phyloP scores from a whole-genome alignment of 768 basidiomycete species.

The Botryobasidium botryosum region DNA sequence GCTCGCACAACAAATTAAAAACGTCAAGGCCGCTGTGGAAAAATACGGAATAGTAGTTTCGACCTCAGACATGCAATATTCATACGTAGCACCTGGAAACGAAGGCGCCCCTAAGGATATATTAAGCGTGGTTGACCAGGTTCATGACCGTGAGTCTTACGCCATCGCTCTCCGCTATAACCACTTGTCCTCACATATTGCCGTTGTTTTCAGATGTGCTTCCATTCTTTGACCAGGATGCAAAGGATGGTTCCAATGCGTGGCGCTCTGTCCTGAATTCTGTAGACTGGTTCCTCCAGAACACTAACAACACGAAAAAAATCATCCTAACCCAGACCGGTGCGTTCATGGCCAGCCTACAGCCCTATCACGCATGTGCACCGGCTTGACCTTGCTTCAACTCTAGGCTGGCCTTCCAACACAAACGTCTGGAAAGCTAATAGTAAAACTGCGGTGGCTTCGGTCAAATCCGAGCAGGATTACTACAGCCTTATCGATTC shows the following conservation, averaged over 20 bases:
- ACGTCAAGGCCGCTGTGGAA: constrained; percentile 8
- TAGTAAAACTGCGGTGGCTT: constrained; percentile 11
- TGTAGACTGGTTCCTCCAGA: neutral
- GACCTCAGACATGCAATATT: constrained; percentile 13
- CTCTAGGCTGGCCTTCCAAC: constrained; percentile 14
- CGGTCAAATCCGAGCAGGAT: constrained; percentile 9
- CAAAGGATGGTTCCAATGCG: constrained; percentile 6
- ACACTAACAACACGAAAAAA: neutral
- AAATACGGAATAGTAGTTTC: constrained; percentile 11
- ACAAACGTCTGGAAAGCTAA: constrained; percentile 13
- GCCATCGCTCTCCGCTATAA: too few species aligned
- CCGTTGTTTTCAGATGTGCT: constrained; percentile 8
- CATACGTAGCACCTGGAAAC: constrained; percentile 7
- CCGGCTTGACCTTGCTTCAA: neutral
- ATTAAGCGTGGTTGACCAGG: constrained; percentile 11
- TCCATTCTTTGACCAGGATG: constrained; percentile 10
- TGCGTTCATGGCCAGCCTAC: neutral
- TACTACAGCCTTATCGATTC: constrained; percentile 13
- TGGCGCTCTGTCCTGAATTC: neutral
- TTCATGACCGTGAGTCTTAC: constrained; percentile 10
- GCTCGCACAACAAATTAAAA: constrained; percentile 6
- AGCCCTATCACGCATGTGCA: neutral
- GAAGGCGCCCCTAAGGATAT: constrained; percentile 4
- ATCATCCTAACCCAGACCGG: constrained; percentile 5
- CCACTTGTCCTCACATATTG: too few species aligned